Evolutionary conservation across 2,329 filamentous ascomycete genomes (phyloP), one percentile per base, ranked within the genome.

Genomic region (Colletotrichum kahawae): DNA sequence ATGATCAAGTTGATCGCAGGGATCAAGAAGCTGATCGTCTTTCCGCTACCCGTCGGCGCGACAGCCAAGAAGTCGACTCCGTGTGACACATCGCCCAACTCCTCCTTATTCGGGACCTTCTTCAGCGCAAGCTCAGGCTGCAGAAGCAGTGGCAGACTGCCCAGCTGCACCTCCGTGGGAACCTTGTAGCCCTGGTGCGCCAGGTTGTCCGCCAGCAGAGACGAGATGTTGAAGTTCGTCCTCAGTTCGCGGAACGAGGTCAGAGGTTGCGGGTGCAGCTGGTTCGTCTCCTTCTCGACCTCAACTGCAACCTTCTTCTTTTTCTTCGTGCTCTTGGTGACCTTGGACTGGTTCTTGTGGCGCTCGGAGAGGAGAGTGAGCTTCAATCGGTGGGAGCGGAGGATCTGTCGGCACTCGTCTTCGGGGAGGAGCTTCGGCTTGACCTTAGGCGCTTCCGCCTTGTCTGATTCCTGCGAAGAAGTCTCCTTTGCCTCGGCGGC

Each of bases 161-260:
- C 96, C 84, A 98, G 91, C 83, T 99, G 97, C 14, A 99, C 96
- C 84, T 98, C 96, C 0, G 97, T 99, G 14, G 97, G 97, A 71
- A 95, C 88, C 43, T 90, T 92, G 82, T 98, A 99, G 13, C 94
- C 95, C 84, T 98, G 95, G n/a, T 91, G 89, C 16, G 91, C 88
- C 34, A 99, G 87, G 80, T 99, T 99, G 75, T 94, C 91, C 3
- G 92, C 92, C 59, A 99, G 85, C 56, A 92, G 90, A 54, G 90
- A 87, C 5, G 95, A 94, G 56, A 98, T 91, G n/a, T 89, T 90
- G 84, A 96, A 98, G 59, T 88, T 88, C 36, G 88, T 87, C 48
- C 92, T 90, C 74, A 99, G 86, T 79, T 97, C 92, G 56, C 88
- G 86, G 82, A 99, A 98, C 0, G 92, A 91, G 59, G 90, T 90